These are phyloP conservation scores for Echites panduratus DNA, from an alignment of 257 asterid species.

Conservation along the genomic window DNA sequence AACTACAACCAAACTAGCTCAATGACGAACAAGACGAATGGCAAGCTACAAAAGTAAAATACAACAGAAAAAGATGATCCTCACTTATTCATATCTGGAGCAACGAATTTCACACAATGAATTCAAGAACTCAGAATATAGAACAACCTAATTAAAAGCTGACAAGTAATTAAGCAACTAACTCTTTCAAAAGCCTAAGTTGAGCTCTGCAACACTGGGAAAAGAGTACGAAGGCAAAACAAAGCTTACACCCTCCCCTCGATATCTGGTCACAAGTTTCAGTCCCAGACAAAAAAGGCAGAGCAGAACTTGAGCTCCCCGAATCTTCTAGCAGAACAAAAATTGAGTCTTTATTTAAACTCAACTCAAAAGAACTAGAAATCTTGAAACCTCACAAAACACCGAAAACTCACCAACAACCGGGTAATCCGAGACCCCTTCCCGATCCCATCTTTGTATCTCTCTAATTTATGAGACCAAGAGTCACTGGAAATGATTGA, in stretches of 20 bases:
- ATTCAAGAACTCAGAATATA: background rate
- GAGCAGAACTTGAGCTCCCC: background rate
- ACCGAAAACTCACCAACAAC: slow-evolving; percentile 34
- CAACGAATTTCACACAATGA: background rate
- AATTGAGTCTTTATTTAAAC: slow-evolving; percentile 28
- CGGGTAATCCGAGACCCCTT: slow-evolving; percentile 32
- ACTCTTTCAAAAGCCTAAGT: background rate
- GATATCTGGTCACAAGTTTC: background rate
- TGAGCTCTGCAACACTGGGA: background rate
- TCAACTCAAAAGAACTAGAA: slow-evolving; percentile 18
- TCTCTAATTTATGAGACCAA: slow-evolving; percentile 28
- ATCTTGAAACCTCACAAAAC: slow-evolving; percentile 28
- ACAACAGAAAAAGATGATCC: background rate
- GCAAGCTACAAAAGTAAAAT: background rate
- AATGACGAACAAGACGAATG: background rate
- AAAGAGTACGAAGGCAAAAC: background rate
- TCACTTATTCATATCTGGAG: background rate
- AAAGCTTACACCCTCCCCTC: background rate
- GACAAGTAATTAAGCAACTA: background rate
- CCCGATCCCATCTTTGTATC: slow-evolving; percentile 14
- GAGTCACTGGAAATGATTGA: slow-evolving; percentile 48
- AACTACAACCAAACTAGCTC: background rate
- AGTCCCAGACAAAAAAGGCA: background rate
- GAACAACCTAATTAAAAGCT: background rate
- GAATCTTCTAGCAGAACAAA: slow-evolving; percentile 24